A percentile compares a stretch with the other conserved stretches of the same genome.
Conservation (phyloP, 2,329 filamentous ascomycete species). For the Balansia obtecta region DNA sequence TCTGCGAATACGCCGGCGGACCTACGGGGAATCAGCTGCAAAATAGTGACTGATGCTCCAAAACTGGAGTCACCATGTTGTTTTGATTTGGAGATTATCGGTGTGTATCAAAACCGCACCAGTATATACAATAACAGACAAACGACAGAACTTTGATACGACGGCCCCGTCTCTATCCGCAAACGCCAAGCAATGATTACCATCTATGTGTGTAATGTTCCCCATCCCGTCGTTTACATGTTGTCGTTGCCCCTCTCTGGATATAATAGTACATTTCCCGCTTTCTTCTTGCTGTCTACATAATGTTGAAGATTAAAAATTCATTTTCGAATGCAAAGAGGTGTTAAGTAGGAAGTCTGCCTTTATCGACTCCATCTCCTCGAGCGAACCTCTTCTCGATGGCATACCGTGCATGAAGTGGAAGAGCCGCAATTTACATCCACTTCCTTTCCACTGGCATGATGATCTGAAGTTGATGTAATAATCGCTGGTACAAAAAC, state of each 20-base stretch:
- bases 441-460: constrained; percentile 19
- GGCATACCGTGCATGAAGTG: not conserved
- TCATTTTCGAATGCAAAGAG: not conserved
- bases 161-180: not conserved
- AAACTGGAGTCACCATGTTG: not conserved
- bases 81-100: not conserved
- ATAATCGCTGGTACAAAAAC: constrained; percentile 80
- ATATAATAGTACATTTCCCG: not conserved
- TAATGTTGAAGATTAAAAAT: not conserved
- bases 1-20: too few relatives aligned
- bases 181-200: constrained; percentile 4
- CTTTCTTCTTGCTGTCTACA: not conserved
- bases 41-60: not conserved
- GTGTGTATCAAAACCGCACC: not conserved
- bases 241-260: not conserved
- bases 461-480: constrained; percentile 59
- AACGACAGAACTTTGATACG: not conserved
- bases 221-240: not conserved
- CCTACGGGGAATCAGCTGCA: too few relatives aligned
- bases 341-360: not conserved
- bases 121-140: not conserved
- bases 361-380: not conserved
- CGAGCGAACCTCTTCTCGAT: not conserved
- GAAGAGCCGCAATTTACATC: constrained; percentile 9
- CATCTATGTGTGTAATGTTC: not conserved